phyloP scores from a whole-genome alignment of 441 rosid genomes.

The Adansonia gregorii region DNA sequence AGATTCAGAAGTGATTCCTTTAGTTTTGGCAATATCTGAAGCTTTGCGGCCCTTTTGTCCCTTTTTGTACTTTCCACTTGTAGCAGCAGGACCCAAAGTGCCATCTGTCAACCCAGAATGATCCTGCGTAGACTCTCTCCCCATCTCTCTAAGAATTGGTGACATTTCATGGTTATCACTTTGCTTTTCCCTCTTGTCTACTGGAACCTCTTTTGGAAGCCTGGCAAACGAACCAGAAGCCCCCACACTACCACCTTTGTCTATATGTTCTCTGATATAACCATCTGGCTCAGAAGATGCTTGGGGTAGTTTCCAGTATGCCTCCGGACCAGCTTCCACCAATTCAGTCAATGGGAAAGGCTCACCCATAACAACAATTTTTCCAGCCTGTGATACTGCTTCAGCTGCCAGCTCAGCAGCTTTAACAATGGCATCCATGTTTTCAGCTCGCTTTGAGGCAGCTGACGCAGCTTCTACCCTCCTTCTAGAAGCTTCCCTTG shows the following conservation, averaged over 20 bases:
- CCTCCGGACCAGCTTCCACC: slow-evolving; percentile 71
- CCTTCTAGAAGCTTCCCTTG: slow-evolving; percentile 89
- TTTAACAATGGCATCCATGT: slow-evolving; percentile 85
- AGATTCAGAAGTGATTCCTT: slow-evolving; percentile 50
- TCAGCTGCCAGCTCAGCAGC: slow-evolving; percentile 98
- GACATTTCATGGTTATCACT: slow-evolving; percentile 42
- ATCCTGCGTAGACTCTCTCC: slow-evolving; percentile 45
- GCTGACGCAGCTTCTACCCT: slow-evolving; percentile 94
- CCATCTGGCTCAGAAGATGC: slow-evolving; percentile 46
- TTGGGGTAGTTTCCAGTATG: slow-evolving; percentile 68
- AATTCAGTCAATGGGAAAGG: slow-evolving; percentile 65
- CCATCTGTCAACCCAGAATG: slow-evolving; percentile 47
- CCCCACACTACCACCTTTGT: slow-evolving; percentile 27
- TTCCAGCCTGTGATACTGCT: slow-evolving; percentile 96
- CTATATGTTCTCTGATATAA: slow-evolving; percentile 34
- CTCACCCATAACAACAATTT: slow-evolving; percentile 85
- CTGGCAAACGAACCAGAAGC: slow-evolving; percentile 31
- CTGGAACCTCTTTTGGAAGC: slow-evolving; percentile 40
- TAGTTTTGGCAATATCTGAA: slow-evolving; percentile 48
- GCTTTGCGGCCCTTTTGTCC: slow-evolving; percentile 48
- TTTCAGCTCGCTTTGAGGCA: slow-evolving; percentile 92
- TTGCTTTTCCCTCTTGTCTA: slow-evolving; percentile 37
- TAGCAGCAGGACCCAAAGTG: slow-evolving; percentile 43
- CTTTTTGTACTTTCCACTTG: slow-evolving; percentile 47
- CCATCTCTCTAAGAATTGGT: slow-evolving; percentile 40